These are phyloP conservation scores for Coemansia sp. DNA, from an alignment of 192 early-diverging fungal species.

Conservation along the genomic window DNA sequence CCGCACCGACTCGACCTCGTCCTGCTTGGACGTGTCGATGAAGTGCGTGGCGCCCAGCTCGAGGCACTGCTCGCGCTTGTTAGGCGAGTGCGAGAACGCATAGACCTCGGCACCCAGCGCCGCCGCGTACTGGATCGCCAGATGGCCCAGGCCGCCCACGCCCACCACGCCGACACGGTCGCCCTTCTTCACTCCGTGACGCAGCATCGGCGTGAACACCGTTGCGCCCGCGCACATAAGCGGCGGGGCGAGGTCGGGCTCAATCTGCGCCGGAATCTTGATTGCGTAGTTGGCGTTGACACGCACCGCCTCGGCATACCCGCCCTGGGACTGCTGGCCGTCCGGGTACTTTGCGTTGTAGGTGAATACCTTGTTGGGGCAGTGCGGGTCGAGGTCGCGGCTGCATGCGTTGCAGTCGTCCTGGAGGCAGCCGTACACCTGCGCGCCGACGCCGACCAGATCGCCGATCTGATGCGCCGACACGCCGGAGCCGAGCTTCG, in stretches of 20 bases:
- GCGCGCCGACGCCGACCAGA: constrained; percentile 63
- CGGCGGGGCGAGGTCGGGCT: constrained; percentile 60
- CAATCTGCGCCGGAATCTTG: constrained; percentile 56
- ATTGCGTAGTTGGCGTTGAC: constrained; percentile 57
- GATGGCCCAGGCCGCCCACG: constrained; percentile 73
- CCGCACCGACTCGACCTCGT: constrained; percentile 18
- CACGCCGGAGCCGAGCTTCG: constrained; percentile 56
- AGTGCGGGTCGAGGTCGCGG: constrained; percentile 42
- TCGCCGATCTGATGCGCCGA: constrained; percentile 57
- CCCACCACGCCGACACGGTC: constrained; percentile 67
- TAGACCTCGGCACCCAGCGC: constrained; percentile 51
- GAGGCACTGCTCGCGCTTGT: constrained; percentile 56
- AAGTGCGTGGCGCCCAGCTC: constrained; percentile 60
- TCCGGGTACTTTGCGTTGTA: constrained; percentile 55
- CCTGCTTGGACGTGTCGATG: constrained; percentile 24
- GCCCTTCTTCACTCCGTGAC: constrained; percentile 57
- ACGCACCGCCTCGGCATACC: constrained; percentile 60
- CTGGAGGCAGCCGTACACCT: constrained; percentile 54
- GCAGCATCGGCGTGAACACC: constrained; percentile 66
- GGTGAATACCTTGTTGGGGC: constrained; percentile 41
- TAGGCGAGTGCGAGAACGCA: constrained; percentile 54
- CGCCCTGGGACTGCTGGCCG: constrained; percentile 52
- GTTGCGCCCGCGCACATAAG: constrained; percentile 81
- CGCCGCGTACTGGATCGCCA: constrained; percentile 61
- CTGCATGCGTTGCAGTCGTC: constrained; percentile 53